These are phyloP conservation scores for Protomyces inundatus DNA, from an alignment of 1,139 yeast species.

Conservation along the genomic window DNA sequence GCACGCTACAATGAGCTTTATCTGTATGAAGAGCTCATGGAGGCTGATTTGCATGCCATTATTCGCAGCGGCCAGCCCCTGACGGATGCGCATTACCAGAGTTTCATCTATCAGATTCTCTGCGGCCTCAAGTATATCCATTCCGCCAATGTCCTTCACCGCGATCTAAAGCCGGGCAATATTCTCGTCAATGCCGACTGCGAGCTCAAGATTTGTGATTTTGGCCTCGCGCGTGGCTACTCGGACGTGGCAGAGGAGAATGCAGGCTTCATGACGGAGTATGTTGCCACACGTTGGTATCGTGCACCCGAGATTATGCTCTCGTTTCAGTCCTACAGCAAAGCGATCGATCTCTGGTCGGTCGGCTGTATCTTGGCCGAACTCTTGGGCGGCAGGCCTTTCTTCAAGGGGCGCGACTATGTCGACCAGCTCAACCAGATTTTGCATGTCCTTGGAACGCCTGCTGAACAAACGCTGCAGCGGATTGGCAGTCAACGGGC, in stretches of 20 bases:
- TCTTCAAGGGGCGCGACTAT: constrained; percentile 90
- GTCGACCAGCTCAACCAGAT: constrained; percentile 93
- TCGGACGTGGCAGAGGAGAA: constrained; percentile 77
- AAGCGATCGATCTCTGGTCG: constrained; percentile 96
- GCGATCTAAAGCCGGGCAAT: constrained; percentile 94
- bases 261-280: constrained; percentile 88
- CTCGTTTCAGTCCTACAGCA: constrained; percentile 85
- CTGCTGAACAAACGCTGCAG: constrained; percentile 72
- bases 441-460: constrained; percentile 80
- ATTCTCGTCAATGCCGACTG: constrained; percentile 91
- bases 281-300: constrained; percentile 97
- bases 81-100: constrained; percentile 92
- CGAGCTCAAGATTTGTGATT: constrained; percentile 91
- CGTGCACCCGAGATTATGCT: constrained; percentile 97
- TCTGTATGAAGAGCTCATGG: constrained; percentile 75
- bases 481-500: constrained; percentile 78
- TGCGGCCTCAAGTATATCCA: constrained; percentile 93
- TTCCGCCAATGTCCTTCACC: constrained; percentile 89
- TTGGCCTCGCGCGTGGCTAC: constrained; percentile 95
- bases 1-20: constrained; percentile 84
- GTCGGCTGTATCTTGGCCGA: constrained; percentile 96
- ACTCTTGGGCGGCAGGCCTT: constrained; percentile 82
- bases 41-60: constrained; percentile 96
- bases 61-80: constrained; percentile 89
- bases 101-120: constrained; percentile 82